Conservation (phyloP, 345 rosid species). For the Eucalyptus grandis region DNA sequence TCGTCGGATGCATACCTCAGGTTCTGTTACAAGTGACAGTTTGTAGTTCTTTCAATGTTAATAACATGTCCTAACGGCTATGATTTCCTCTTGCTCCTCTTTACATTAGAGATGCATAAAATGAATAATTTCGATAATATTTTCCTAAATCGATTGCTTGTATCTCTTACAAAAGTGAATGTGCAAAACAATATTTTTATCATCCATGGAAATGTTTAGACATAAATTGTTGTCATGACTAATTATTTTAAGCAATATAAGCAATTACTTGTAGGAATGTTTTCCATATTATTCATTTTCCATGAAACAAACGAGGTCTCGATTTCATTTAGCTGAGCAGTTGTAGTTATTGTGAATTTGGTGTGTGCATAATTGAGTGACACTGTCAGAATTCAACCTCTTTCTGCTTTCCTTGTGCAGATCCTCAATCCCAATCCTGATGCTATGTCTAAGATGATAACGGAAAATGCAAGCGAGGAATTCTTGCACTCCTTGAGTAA, state of each 20-base stretch:
- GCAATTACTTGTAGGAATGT: too few species aligned
- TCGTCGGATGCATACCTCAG: constrained; percentile 99
- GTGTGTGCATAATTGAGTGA: neutral
- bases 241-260: too few species aligned
- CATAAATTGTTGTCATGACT: too few species aligned
- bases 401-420: constrained; percentile 21
- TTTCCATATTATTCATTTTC: too few species aligned
- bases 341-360: neutral
- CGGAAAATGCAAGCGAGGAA: constrained; percentile 94
- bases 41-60: neutral
- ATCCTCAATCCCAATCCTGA: constrained; percentile 97
- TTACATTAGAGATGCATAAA: neutral
- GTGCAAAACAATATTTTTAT: too few species aligned
- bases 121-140: too few species aligned
- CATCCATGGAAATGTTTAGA: too few species aligned
- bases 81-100: neutral
- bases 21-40: constrained; percentile 6
- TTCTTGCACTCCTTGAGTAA: constrained; percentile 83
- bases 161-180: too few species aligned
- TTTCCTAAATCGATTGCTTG: too few species aligned
- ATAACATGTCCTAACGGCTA: neutral
- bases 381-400: neutral
- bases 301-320: too few species aligned
- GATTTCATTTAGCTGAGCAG: neutral
- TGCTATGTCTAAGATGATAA: constrained; percentile 94